Base-by-base conservation (phyloP, 2,329 filamentous ascomycete species). In the Fusarium sp. region DNA sequence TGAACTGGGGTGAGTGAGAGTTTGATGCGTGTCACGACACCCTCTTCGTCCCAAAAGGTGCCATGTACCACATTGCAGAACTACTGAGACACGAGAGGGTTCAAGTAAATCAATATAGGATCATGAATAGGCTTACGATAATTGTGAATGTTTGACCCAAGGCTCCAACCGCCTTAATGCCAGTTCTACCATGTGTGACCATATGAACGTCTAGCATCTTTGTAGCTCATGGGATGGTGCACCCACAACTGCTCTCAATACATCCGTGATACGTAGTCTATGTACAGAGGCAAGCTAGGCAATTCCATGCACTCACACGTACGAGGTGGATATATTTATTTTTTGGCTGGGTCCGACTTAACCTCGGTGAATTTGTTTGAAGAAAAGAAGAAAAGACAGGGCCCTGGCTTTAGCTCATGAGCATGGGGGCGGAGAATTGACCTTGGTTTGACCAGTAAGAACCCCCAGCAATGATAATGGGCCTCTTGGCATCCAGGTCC, bases 321-420 rank as follows among this genome's bases (percentile, higher is more conserved):
- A 56, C 35, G 27, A 53, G 53, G 37, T 33, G 45, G 23, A 23
- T 23, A 21, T 17, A 31, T 55, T 36, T 41, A 39, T 9, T 25
- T 9, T 25, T 47, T 31, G 18, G 35, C 29, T 31, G 42, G 36
- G 49, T 58, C 45, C 35, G 54, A 62, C 50, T 58, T 72, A 70
- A 72, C 70, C 70, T 72, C 70, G 70, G 70, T 72, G 70, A 72
- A 72, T 66, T 47, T 49, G 35, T 29, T 57, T 20, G 13, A 41
- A 52, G 55, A 59, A 62, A 53, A 60, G 54, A 63, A 66, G 56
- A 63, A 54, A 54, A 63, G 35, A 68, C 50, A 52, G 55, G 55
- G 41, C 15, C 55, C 39, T 60, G 53, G 41, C 25, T 25, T 47
- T 54, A 51, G 35, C 63, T 63, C 54, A 48, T 40, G 43, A 43